A percentile compares a stretch with the other conserved stretches of the same genome.
These are phyloP conservation scores for Oryza rufipogon DNA, from an alignment of 176 grass and related monocot species.

Conservation along the genomic window DNA sequence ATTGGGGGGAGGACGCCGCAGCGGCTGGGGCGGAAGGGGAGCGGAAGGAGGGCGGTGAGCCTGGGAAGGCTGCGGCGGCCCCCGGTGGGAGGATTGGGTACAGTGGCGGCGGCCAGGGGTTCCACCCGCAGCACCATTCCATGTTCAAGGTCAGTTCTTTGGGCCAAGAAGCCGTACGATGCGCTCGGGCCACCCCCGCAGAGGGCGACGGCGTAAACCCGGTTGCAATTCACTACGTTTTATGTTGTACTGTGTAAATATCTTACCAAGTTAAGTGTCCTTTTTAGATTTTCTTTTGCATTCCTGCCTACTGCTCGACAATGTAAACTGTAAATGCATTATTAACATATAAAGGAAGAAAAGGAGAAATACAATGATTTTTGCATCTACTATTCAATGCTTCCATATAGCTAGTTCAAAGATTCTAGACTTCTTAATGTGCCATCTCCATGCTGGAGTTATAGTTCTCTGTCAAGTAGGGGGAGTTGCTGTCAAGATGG, in stretches of 20 bases:
- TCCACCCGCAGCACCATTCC: conserved; percentile 88
- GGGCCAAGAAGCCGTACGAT: conserved; percentile 55
- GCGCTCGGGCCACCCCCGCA: conserved; percentile 54
- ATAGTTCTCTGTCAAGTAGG: conserved; percentile 13
- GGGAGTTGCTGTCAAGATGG: conserved; percentile 19
- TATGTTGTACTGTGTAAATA: conserved; percentile 62
- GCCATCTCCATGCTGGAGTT: conserved; percentile 1
- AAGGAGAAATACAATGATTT: conserved; percentile 38
- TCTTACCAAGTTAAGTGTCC: conserved; percentile 39
- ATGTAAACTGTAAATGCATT: conserved; percentile 68
- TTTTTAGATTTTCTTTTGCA: conserved; percentile 31
- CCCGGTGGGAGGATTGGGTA: conserved; percentile 67
- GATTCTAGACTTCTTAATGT: conserved; percentile 5
- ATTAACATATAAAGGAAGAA: conserved; percentile 52
- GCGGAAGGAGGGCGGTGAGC: conserved; percentile 66
- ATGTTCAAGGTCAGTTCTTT: conserved; percentile 95
- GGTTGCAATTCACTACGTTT: conserved; percentile 62
- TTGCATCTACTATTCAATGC: conserved; percentile 32
- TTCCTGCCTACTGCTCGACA: conserved; percentile 33
- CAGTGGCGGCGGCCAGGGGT: conserved; percentile 66
- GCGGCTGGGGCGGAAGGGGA: conserved; percentile 57
- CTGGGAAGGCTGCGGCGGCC: conserved; percentile 46
- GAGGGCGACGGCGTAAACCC: conserved; percentile 51
- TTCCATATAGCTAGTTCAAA: conserved; percentile 31
- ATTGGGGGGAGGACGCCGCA: conserved; percentile 77